Conservation (phyloP, 768 basidiomycete species). For the Cantharellus cinnabarinus region DNA sequence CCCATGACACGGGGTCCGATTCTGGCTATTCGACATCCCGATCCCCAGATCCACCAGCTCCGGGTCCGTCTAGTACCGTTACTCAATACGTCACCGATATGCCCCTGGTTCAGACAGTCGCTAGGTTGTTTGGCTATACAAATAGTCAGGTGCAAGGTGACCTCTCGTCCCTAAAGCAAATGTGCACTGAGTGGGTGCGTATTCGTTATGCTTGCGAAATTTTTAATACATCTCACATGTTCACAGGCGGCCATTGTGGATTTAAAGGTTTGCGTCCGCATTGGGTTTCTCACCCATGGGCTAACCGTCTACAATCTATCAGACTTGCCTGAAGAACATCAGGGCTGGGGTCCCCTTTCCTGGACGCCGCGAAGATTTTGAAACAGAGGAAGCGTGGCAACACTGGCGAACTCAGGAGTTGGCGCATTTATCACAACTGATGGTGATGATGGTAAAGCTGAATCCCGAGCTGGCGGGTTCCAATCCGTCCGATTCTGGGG, state of each 20-base stretch:
- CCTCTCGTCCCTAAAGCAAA: slow-evolving; percentile 39
- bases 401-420: slow-evolving; percentile 72
- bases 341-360: slow-evolving; percentile 69
- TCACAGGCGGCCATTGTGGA: slow-evolving; percentile 63
- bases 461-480: slow-evolving; percentile 79
- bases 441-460: slow-evolving; percentile 66
- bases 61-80: background rate
- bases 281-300: background rate
- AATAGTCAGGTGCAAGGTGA: slow-evolving; percentile 50
- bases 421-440: slow-evolving; percentile 65
- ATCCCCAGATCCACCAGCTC: slow-evolving; percentile 16
- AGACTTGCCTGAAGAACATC: slow-evolving; percentile 86
- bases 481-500: slow-evolving; percentile 31
- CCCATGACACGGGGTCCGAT: slow-evolving; percentile 33
- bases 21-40: slow-evolving; percentile 27
- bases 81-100: slow-evolving; percentile 42
- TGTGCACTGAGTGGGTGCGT: slow-evolving; percentile 56
- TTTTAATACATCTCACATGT: background rate
- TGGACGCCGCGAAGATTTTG: slow-evolving; percentile 72
- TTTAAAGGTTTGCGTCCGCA: slow-evolving; percentile 38
- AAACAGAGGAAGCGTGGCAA: slow-evolving; percentile 60
- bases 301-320: background rate
- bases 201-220: background rate
- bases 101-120: slow-evolving; percentile 51
- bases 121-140: slow-evolving; percentile 52